Conservation (phyloP, 2,329 filamentous ascomycete genomes). For the Trichophyton rubrum region DNA sequence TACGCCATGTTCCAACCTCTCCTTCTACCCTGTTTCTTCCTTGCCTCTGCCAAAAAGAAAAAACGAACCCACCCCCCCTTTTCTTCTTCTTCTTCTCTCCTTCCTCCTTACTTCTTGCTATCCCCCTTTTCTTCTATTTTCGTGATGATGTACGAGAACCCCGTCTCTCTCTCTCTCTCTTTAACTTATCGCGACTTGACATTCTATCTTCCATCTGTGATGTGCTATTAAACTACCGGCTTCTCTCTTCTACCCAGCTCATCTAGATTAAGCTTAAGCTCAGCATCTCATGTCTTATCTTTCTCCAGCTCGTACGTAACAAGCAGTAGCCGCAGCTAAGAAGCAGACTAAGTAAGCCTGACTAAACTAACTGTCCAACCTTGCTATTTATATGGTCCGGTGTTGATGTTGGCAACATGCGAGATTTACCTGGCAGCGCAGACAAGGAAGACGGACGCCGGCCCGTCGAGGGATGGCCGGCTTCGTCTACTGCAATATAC, state of each 20-base stretch:
- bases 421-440: not conserved
- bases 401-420: no score
- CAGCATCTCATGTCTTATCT: no score
- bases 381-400: no score
- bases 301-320: no score
- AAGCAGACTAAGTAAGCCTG: no score
- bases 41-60: not conserved
- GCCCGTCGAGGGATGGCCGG: not conserved
- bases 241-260: not conserved
- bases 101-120: not conserved
- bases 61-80: not conserved
- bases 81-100: no score
- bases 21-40: not conserved
- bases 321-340: no score
- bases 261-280: not conserved
- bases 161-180: not conserved
- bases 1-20: no score
- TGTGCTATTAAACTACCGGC: not conserved
- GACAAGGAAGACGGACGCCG: not conserved
- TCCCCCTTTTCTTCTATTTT: not conserved
- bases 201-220: not conserved
- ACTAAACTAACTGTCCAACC: no score
- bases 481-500: not conserved
- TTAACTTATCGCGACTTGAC: not conserved
- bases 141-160: slow-evolving; percentile 2